Conservation (phyloP, 2,329 filamentous ascomycete genomes). For the Aspergillus sp. region DNA sequence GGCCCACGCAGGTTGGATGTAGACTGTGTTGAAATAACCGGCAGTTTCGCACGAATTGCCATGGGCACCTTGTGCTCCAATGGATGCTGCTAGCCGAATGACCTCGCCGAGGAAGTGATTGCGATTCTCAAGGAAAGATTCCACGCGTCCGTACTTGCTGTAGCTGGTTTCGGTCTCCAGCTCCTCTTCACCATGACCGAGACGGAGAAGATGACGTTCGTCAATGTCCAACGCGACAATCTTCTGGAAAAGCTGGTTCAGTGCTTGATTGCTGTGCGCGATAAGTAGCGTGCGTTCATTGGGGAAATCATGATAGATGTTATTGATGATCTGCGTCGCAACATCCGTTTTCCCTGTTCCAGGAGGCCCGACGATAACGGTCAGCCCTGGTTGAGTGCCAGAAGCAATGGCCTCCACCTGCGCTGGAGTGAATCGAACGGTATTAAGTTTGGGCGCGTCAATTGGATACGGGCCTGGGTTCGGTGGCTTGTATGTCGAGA, state of each 20-base stretch:
- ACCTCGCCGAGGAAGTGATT: constrained; percentile 78
- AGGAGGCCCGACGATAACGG: constrained; percentile 89
- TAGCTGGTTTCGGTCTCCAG: constrained; percentile 83
- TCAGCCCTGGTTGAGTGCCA: constrained; percentile 90
- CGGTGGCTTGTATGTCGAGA: constrained; percentile 84
- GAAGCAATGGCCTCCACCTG: constrained; percentile 93
- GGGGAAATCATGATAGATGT: constrained; percentile 98
- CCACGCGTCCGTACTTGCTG: constrained; percentile 91
- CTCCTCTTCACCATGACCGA: constrained; percentile 95
- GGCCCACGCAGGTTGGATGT: constrained; percentile 83
- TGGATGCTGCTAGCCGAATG: constrained; percentile 77
- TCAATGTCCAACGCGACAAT: constrained; percentile 97
- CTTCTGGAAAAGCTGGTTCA: constrained; percentile 97
- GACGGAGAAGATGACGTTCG: constrained; percentile 83
- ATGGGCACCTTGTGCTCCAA: constrained; percentile 89
- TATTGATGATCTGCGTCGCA: constrained; percentile 96
- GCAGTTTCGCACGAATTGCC: constrained; percentile 95
- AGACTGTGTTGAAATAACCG: constrained; percentile 93
- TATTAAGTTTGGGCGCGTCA: constrained; percentile 79
- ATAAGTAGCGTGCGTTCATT: constrained; percentile 87
- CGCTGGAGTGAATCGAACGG: constrained; percentile 82
- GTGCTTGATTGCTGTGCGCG: constrained; percentile 94
- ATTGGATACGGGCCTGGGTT: constrained; percentile 88
- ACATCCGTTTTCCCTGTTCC: constrained; percentile 99
- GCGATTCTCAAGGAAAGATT: constrained; percentile 90